Evolutionary conservation across 2,329 filamentous ascomycete genomes (phyloP).

Genomic region (Monosporascus sp.): DNA sequence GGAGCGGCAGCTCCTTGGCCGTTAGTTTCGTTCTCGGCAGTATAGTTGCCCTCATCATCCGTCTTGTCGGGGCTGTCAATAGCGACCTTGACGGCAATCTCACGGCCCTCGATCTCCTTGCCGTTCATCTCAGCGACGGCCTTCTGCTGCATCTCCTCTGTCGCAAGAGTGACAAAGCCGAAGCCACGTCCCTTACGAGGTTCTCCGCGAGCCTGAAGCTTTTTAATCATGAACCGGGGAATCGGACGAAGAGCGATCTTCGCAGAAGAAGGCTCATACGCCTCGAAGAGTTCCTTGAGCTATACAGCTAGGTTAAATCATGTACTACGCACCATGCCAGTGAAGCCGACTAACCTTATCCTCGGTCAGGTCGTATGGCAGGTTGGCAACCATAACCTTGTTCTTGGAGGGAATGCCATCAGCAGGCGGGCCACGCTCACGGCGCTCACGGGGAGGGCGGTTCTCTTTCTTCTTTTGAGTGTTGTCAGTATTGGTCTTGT

Average conservation of each 20-base stretch:
- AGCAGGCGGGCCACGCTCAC: constrained; percentile 89
- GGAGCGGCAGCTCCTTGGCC: constrained; percentile 34
- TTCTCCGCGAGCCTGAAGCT: constrained; percentile 96
- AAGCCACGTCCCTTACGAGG: constrained; percentile 98
- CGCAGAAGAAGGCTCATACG: constrained; percentile 86
- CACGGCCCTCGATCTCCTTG: constrained; percentile 97
- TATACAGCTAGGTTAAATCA: constrained; percentile 35
- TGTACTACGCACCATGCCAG: background rate
- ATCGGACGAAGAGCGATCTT: constrained; percentile 99
- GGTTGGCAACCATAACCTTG: constrained; percentile 99
- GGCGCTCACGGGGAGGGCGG: constrained; percentile 55
- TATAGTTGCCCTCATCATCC: constrained; percentile 71
- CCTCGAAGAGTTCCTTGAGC: constrained; percentile 96
- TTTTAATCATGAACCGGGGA: constrained; percentile 99
- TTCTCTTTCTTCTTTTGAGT: constrained; percentile 34
- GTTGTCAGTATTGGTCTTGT: constrained; percentile 37
- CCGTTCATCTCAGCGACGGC: constrained; percentile 98
- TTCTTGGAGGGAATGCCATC: constrained; percentile 98
- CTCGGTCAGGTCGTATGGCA: constrained; percentile 96
- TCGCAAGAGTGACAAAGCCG: constrained; percentile 92
- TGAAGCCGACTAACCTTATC: constrained; percentile 66
- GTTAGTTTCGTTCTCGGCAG: constrained; percentile 39
- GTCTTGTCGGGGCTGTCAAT: constrained; percentile 99
- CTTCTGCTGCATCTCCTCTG: constrained; percentile 95
- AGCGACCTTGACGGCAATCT: constrained; percentile 99